Evolutionary conservation across 148 eudicot species (phyloP).

Genomic region (Rhododendron kiyosumense): DNA sequence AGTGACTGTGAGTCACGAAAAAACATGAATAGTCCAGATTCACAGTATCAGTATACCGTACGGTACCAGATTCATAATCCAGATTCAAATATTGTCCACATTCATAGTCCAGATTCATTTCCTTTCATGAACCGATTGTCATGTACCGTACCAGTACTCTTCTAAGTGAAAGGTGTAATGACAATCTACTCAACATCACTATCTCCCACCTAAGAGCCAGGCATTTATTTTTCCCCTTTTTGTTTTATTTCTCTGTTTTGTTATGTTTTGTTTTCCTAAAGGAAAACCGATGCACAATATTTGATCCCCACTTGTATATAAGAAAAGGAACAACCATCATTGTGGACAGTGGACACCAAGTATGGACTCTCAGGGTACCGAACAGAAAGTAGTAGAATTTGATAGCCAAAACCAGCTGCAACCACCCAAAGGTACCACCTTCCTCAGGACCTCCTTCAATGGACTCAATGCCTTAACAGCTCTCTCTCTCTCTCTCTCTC

Average conservation of each 20-base stretch:
- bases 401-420: constrained; percentile 20
- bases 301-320: not conserved
- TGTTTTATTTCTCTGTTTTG: no score
- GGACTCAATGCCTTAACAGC: constrained; percentile 52
- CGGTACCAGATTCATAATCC: no score
- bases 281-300: no score
- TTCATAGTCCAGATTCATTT: no score
- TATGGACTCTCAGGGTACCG: constrained; percentile 1
- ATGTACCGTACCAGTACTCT: no score
- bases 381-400: not conserved
- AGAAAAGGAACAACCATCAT: not conserved
- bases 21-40: no score
- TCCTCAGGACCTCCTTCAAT: constrained; percentile 48
- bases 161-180: not conserved
- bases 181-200: constrained; percentile 7
- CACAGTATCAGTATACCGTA: no score
- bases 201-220: not conserved
- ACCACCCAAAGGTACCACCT: constrained; percentile 30
- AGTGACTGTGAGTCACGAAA: no score
- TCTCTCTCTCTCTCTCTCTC: constrained; percentile 13
- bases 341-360: not conserved
- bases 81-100: no score
- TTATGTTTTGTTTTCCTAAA: no score
- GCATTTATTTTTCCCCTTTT: not conserved
- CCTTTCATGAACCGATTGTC: no score